A percentile compares a stretch with the other conserved stretches of the same genome.
Conservation (phyloP, 768 basidiomycete species). For the Boletales sp. region DNA sequence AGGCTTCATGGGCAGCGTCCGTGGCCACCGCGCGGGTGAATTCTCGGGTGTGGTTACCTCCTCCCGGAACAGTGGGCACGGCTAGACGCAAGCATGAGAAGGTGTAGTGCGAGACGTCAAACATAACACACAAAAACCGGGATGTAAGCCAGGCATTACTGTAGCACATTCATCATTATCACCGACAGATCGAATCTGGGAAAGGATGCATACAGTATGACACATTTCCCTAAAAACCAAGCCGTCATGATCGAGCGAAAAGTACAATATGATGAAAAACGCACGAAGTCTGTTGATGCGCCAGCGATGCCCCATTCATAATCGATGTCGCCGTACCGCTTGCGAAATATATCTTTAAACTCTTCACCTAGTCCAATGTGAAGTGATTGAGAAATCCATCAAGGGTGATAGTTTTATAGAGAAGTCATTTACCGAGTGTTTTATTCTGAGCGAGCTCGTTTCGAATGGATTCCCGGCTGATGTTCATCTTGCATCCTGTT, state of each 20-base stretch:
- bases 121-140: conserved; percentile 44
- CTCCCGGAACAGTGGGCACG: conserved; percentile 66
- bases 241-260: not conserved
- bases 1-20: conserved; percentile 57
- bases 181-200: not conserved
- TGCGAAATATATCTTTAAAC: conserved; percentile 55
- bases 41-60: conserved; percentile 71
- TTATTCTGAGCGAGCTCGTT: conserved; percentile 34
- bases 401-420: no score
- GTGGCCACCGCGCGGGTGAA: conserved; percentile 63
- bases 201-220: conserved; percentile 52
- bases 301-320: conserved; percentile 62
- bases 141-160: conserved; percentile 66
- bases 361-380: conserved; percentile 46
- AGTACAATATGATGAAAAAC: conserved; percentile 20
- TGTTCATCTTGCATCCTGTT: conserved; percentile 55
- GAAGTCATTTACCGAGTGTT: no score
- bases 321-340: conserved; percentile 58
- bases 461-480: conserved; percentile 33
- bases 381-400: no score
- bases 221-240: conserved; percentile 41
- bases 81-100: conserved; percentile 35
- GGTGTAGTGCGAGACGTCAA: not conserved
- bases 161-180: not conserved
- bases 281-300: conserved; percentile 81